Evolutionary conservation across 805 yeast species (phyloP), one percentile per base, ranked within the genome.

Genomic region (Tetrapisispora phaffii): DNA sequence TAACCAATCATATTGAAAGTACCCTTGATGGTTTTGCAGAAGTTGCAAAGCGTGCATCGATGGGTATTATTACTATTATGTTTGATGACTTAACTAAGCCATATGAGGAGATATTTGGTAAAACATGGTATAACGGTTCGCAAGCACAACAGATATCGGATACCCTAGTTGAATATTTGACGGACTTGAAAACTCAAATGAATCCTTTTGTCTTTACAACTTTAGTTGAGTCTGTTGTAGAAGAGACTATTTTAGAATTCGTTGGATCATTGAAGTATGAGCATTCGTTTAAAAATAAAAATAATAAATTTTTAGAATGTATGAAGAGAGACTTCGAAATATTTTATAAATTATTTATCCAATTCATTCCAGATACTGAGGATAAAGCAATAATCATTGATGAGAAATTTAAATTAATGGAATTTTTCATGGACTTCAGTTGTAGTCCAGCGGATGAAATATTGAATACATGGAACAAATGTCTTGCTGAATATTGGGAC

Each of bases 11-110:
- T 13, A 68, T 85, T 45, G 79, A 76, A 44, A 76, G 72, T 29
- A 80, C 80, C n/a, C 76, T 82, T 45, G 94, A 86, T 54, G 85
- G 90, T 8, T 85, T 79, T 66, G 86, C 87, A 7, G 79, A 77
- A 48, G 77, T 85, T 26, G 85, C 87, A 23, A 77, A 82, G 51
- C 70, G 75, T 34, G 75, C 87, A 44, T 75, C 82, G 42, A 67
- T 66, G 47, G 78, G 74, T 8, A 57, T 79, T 41, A 63, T 75
- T 26, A 76, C 72, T 20, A 76, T 87, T 34, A 80, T 86, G 44
- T 75, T 81, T 57, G 83, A 80, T 54, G 96, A 87, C 65, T 67
- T 85, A 48, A 71, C 70, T 43, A 76, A 74, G 5, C 82, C 85
- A 2, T 75, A 81, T 47, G 68, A 75, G 4, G 69, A 71, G 41